phyloP scores from a whole-genome alignment of 1,284 basidiomycete species.

The Exobasidium rhododendri region DNA sequence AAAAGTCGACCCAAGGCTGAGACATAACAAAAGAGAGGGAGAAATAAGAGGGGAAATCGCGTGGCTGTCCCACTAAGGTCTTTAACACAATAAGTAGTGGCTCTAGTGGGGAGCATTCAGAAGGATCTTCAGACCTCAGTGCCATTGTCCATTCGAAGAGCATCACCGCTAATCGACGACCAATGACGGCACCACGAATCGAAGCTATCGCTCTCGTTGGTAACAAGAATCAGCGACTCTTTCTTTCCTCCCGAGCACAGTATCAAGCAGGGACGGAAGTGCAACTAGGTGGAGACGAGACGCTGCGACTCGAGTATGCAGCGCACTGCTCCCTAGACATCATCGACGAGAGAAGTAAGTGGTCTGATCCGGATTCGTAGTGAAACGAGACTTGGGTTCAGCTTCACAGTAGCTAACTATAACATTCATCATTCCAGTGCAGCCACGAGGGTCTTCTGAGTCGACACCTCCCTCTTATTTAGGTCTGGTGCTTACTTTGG shows the following conservation, averaged over 20 bases:
- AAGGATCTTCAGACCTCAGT: too few species aligned
- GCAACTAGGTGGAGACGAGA: not conserved
- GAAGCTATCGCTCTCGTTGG: constrained; percentile 11
- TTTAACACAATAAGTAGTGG: too few species aligned
- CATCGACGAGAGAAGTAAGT: constrained; percentile 10
- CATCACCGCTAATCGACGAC: not conserved
- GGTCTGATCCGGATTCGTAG: not conserved
- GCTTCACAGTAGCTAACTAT: not conserved
- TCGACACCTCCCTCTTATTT: not conserved
- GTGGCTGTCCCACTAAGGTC: too few species aligned
- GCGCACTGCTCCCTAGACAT: constrained; percentile 9
- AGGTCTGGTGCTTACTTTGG: constrained; percentile 5
- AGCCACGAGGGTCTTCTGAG: not conserved
- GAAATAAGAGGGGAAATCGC: too few species aligned
- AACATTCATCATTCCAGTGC: not conserved
- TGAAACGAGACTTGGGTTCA: not conserved
- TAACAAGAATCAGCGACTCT: constrained; percentile 7
- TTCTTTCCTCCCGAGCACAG: not conserved
- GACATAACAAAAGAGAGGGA: too few species aligned
- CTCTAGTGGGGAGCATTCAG: too few species aligned
- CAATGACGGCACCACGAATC: not conserved
- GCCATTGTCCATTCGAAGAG: too few species aligned
- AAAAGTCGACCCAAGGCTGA: too few species aligned
- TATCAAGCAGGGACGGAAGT: constrained; percentile 3
- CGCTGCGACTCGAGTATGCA: constrained; percentile 8